phyloP scores from a whole-genome alignment of 768 basidiomycete genomes.

The Phaeolepiota aurea region DNA sequence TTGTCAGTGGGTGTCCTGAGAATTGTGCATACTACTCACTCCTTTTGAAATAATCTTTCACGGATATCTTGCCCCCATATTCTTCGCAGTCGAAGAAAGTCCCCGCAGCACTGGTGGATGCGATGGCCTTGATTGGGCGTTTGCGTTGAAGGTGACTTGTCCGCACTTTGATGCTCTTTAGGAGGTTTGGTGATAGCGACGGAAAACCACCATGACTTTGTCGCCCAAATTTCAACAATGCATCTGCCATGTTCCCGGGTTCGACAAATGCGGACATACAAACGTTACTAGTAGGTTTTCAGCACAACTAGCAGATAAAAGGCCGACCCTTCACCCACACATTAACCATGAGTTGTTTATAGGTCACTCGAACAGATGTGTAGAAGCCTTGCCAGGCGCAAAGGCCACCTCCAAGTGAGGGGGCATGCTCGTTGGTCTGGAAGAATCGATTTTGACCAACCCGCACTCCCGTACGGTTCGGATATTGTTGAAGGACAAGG shows the following conservation, averaged over 20 bases:
- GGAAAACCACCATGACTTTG: constrained; percentile 35
- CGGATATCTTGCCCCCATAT: constrained; percentile 40
- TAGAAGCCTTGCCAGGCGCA: constrained; percentile 39
- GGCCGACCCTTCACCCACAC: constrained; percentile 23
- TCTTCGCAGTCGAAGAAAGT: constrained; percentile 18
- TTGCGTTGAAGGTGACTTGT: constrained; percentile 49
- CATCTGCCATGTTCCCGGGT: constrained; percentile 55
- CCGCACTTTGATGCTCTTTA: constrained; percentile 47
- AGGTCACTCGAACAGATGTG: constrained; percentile 38
- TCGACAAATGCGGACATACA: constrained; percentile 50
- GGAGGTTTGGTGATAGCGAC: constrained; percentile 36
- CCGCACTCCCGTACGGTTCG: constrained; percentile 36
- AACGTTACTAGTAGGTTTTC: constrained; percentile 27
- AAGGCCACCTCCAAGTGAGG: constrained; percentile 23
- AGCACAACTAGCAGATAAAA: not conserved
- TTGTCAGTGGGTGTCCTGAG: not conserved
- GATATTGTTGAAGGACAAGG: constrained; percentile 43
- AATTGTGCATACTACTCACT: constrained; percentile 32
- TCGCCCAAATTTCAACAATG: constrained; percentile 38
- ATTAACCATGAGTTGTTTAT: constrained; percentile 45
- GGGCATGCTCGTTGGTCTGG: constrained; percentile 16
- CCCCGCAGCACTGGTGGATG: constrained; percentile 13
- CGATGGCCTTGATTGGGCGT: constrained; percentile 27
- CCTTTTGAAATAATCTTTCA: constrained; percentile 53
- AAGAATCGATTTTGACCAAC: constrained; percentile 50